Conservation (phyloP, 768 basidiomycete genomes). For the Omphalotus guepiniiformis region DNA sequence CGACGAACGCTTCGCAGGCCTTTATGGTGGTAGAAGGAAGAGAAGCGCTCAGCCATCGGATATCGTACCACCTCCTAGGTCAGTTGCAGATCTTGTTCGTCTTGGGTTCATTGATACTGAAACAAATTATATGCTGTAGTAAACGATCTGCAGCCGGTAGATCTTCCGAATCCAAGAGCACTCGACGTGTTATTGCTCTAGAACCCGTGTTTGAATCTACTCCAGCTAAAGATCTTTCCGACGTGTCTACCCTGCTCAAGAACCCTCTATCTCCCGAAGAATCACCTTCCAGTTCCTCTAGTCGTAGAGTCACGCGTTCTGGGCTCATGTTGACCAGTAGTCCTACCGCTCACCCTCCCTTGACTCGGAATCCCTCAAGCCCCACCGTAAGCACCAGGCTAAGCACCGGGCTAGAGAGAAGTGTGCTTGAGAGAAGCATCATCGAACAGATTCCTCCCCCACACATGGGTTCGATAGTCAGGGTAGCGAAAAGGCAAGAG, state of each 20-base stretch:
- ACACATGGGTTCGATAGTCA: conserved; percentile 25
- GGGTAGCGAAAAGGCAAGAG: conserved; percentile 28
- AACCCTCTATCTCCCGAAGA: conserved; percentile 36
- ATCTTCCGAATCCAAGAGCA: conserved; percentile 23
- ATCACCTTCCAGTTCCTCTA: conserved; percentile 9
- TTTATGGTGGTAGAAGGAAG: conserved; percentile 40
- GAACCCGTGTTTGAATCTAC: conserved; percentile 42
- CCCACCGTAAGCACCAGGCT: conserved; percentile 24
- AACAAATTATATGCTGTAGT: not conserved
- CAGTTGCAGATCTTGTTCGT: not conserved
- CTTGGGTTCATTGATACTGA: not conserved
- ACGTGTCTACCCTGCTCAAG: conserved; percentile 52
- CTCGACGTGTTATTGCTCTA: conserved; percentile 16
- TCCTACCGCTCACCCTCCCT: conserved; percentile 36
- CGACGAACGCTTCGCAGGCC: conserved; percentile 51
- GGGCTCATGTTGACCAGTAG: conserved; percentile 20
- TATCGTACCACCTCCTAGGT: not conserved
- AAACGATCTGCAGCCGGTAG: conserved; percentile 16
- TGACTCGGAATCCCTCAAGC: conserved; percentile 26
- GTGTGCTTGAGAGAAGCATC: conserved; percentile 27
- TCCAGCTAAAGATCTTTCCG: conserved; percentile 44
- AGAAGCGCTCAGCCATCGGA: conserved; percentile 36
- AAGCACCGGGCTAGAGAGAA: conserved; percentile 17
- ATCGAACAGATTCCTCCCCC: conserved; percentile 30
- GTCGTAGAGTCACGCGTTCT: conserved; percentile 18